Evolutionary conservation across 305 asterid species (phyloP), one percentile per base, ranked within the genome.

Genomic region (Fraxinus albicans): DNA sequence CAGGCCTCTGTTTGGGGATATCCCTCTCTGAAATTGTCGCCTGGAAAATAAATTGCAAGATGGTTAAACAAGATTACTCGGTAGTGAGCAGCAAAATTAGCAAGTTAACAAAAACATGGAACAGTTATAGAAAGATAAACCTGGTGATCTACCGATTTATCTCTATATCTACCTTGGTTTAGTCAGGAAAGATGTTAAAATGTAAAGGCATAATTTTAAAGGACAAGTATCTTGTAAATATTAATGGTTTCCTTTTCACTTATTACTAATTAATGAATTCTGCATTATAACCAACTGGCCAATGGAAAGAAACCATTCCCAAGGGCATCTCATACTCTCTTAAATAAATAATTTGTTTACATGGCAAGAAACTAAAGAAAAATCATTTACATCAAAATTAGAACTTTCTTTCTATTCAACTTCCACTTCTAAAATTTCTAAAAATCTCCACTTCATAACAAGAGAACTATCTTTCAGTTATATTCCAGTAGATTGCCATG

Each of bases 1-100:
- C 86, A 40, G 81, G 84, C 82, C 82, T 88, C 77, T 81, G 91
- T 63, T 86, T 88, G 76, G 73, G 87, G 47, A 80, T 42, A 34
- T 86, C 89, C 35, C 73, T 27, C 73, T 23, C 73, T 27, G 73
- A 67, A 67, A 67, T 67, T 67, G 35, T 67, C 15, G 2, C 73
- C 73, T 67, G 35, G 73, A 67, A 67, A 25, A 67, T 25, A 67
- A 67, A 25, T 67, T 23, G 73, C 63, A 9, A 67, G 15, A 27
- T 10, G 73, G 35, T 21, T 19, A 21, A 60, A n/a, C 29, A 60
- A 60, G 29, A 25, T 65, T 25, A 21, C 2, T 25, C 33, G 25
- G 15, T 21, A 2, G 17, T 65, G 34, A 65, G 73, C 73, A 65
- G 15, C 15, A 9, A 63, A 63, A 21, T 60, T 60, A 17, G 69